phyloP scores from a whole-genome alignment of 2,329 filamentous ascomycete genomes.

The Aspergillus felis region DNA sequence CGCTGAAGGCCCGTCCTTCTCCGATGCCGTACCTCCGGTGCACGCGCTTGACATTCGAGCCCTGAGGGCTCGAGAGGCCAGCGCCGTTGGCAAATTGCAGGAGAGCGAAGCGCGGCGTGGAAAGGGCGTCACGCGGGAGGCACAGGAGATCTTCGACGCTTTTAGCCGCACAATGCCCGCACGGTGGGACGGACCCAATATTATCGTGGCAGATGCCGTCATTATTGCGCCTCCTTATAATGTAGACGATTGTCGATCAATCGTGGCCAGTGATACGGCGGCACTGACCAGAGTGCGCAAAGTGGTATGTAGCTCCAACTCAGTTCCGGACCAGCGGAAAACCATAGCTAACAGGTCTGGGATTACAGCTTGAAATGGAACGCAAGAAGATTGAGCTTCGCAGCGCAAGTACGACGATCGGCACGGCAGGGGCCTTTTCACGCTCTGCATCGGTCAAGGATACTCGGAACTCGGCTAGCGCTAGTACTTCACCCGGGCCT shows the following conservation, averaged over 20 bases:
- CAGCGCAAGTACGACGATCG: constrained; percentile 38
- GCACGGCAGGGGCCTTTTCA: constrained; percentile 26
- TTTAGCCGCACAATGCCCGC: constrained; percentile 58
- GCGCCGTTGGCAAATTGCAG: constrained; percentile 53
- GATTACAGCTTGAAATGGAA: constrained; percentile 44
- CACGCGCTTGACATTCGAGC: constrained; percentile 52
- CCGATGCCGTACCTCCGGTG: constrained; percentile 43
- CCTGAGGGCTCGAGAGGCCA: constrained; percentile 53
- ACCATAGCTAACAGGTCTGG: background rate
- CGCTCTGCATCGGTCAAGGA: constrained; percentile 11
- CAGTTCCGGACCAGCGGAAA: background rate
- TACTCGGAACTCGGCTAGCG: constrained; percentile 7
- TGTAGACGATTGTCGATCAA: constrained; percentile 49
- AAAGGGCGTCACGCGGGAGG: constrained; percentile 58
- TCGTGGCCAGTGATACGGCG: constrained; percentile 38
- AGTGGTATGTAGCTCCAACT: constrained; percentile 38
- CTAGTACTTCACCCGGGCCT: constrained; percentile 20
- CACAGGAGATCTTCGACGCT: constrained; percentile 61
- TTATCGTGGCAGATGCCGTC: constrained; percentile 59
- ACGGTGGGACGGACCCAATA: constrained; percentile 56
- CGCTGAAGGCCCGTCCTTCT: constrained; percentile 39
- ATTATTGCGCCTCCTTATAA: constrained; percentile 57
- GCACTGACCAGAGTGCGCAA: constrained; percentile 45
- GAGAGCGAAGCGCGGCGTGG: constrained; percentile 56
- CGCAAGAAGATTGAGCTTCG: constrained; percentile 45